Evolutionary conservation across 345 rosid species (phyloP), one percentile per base, ranked within the genome.

Genomic region (Sonneratia caseolaris): DNA sequence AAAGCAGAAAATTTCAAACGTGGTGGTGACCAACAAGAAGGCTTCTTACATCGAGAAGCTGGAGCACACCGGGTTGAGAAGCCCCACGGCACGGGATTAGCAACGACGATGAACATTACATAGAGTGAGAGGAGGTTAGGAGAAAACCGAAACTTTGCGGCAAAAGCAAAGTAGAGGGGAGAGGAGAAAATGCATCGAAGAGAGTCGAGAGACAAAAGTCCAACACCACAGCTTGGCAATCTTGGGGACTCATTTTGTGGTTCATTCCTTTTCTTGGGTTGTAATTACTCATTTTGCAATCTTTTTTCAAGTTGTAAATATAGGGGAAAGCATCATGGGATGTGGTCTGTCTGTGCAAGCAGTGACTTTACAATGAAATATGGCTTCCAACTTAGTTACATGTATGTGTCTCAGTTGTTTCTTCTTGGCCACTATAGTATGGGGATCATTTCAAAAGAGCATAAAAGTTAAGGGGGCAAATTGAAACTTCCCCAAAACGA

Each of bases 1-100:
- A 59, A 86, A 86, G 75, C 48, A 79, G 0, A 89, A 91, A 78
- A 73, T 79, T 67, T 68, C 83, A 1, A 74, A 76, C 22, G 70
- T 81, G 36, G 70, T 81, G 36, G 84, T 82, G 68, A 85, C 89
- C 43, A 78, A 73, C 76, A 86, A 80, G 82, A 92, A 80, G 75
- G 68, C 75, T 69, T 88, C 93, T 53, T 89, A 91, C 76, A 56
- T 71, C 68, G 74, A 76, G 40, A 76, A 71, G 71, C 86, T 90
- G 68, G 94, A 92, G 2, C 76, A 18, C 57, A 66, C 86, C 36
- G 79, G 82, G 36, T 43, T 86, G 77, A 83, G 92, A 82, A 90
- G 96, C 76, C 98, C 96, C 1, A 88, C 90, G 0, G 78, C 92
- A 1, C 86, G 90, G 55, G 87, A 87, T 76, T 87, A 71, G 82